Base-by-base conservation (phyloP, 2,329 filamentous ascomycete species). In the Nemania abortiva region DNA sequence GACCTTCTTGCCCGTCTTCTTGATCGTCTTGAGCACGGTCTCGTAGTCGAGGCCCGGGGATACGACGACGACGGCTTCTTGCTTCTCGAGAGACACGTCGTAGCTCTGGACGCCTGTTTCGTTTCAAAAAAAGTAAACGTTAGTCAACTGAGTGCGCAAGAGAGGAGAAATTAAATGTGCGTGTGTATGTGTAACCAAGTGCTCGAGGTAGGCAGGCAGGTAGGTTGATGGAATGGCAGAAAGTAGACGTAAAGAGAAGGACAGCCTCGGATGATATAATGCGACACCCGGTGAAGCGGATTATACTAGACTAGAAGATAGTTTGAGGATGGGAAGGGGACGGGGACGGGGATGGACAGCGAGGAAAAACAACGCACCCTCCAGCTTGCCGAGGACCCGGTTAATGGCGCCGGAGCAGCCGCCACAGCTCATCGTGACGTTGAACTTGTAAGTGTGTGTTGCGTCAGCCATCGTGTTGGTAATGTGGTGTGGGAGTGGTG, bases 321-420 rank as follows among this genome's bases (percentile, higher is more conserved):
- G 60, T n/a, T 37, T 39, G 6, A 29, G 24, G 13, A 27, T 3
- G 10, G 5, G 54, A 42, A 1, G 34, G 15, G 54, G 4, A 24
- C 10, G 6, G 11, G 13, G 55, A 50, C 58, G 42, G 11, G 24
- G 20, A 47, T 52, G 34, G 34, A 62, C 24, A 68, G 55, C 31
- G 37, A 31, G 18, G 7, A 20, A 22, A 37, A 39, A 63, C n/a
- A 54, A 82, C 88, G 73, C 79, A 97, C 95, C 94, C 22, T 97
- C 92, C 2, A 97, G 90, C 85, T 94, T 97, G 85, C 93, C 95
- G 73, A 99, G 89, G 54, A 98, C 94, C 61, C 94, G 89, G 83
- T 97, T 92, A 53, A 99, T 88, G 74, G 96, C 96, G 78, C 95
- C 94, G 54, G 95, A 98, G 90, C 96, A 99, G 81, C 96, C 96